A percentile compares a stretch with the other conserved stretches of the same genome.
Evolutionary conservation across 352 stramenopile species (phyloP).

Genomic region (Pythium brachiatum): DNA sequence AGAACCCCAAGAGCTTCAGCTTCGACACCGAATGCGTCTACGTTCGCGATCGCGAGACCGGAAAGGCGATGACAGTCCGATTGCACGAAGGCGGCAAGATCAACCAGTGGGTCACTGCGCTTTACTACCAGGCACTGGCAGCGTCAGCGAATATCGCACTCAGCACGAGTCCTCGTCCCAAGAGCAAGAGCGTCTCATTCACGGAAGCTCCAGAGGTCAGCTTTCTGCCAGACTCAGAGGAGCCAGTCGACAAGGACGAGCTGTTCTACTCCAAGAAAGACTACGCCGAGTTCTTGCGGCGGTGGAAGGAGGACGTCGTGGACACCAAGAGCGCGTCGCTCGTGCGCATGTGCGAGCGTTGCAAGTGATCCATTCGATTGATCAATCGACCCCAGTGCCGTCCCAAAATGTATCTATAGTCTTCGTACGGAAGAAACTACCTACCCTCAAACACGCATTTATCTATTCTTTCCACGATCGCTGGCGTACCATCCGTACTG

Average conservation of each 20-base stretch:
- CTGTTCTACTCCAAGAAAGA: conserved; percentile 32
- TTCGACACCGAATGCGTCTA: conserved; percentile 32
- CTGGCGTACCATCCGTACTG: neutral
- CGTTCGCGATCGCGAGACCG: conserved; percentile 19
- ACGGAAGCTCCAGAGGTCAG: conserved; percentile 25
- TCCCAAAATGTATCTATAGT: conserved; percentile 20
- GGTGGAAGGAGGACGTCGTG: conserved; percentile 26
- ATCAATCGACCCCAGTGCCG: neutral
- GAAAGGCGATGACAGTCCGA: conserved; percentile 23
- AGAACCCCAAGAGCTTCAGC: conserved; percentile 25
- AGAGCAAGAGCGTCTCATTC: conserved; percentile 32
- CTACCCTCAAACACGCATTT: conserved; percentile 1
- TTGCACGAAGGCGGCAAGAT: conserved; percentile 29
- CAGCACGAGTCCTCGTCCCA: conserved; percentile 6
- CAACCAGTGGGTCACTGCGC: conserved; percentile 31
- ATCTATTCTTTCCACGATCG: conserved; percentile 8
- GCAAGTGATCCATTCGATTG: conserved; percentile 17
- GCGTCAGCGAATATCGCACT: conserved; percentile 3
- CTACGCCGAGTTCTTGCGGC: conserved; percentile 29
- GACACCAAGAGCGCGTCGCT: conserved; percentile 22
- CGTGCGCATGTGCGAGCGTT: conserved; percentile 25
- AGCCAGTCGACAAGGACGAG: conserved; percentile 27
- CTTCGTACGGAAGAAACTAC: conserved; percentile 2
- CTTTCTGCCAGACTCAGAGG: conserved; percentile 20
- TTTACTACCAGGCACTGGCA: conserved; percentile 28